Percentiles rank a stretch among this genome's conserved stretches.
Conservation (phyloP, 345 rosid species). For the Lenwebbia sp. region DNA sequence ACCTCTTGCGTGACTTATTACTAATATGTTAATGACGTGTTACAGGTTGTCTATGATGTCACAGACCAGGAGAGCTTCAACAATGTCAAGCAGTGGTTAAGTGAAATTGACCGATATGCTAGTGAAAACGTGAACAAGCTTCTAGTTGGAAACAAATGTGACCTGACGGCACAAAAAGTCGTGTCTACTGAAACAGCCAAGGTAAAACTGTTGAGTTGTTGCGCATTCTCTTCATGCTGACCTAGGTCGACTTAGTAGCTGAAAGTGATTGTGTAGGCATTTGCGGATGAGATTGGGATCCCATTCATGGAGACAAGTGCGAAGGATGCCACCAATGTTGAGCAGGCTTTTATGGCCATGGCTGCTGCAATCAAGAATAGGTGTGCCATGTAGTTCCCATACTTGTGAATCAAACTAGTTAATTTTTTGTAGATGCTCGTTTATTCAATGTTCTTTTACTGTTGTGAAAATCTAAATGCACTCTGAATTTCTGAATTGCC, state of each 20-base stretch:
- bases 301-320: constrained; percentile 82
- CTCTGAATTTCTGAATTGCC: neutral
- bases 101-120: constrained; percentile 67
- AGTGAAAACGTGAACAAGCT: constrained; percentile 73
- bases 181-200: constrained; percentile 58
- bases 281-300: constrained; percentile 69
- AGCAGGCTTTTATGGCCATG: constrained; percentile 82
- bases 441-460: neutral
- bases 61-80: constrained; percentile 76
- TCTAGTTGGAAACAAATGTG: constrained; percentile 67
- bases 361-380: constrained; percentile 59
- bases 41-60: constrained; percentile 63
- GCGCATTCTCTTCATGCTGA: neutral
- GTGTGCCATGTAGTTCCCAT: constrained; percentile 6
- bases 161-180: constrained; percentile 56
- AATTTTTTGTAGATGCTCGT: neutral
- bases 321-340: constrained; percentile 56
- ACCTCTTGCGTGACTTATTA: neutral
- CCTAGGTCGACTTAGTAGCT: neutral
- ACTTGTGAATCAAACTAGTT: neutral
- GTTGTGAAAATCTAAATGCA: neutral
- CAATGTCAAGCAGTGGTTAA: constrained; percentile 76
- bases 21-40: neutral
- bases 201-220: constrained; percentile 18
- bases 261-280: constrained; percentile 23